These are phyloP conservation scores for Pythium dissimile DNA, from an alignment of 352 stramenopile genomes.

Conservation along the genomic window DNA sequence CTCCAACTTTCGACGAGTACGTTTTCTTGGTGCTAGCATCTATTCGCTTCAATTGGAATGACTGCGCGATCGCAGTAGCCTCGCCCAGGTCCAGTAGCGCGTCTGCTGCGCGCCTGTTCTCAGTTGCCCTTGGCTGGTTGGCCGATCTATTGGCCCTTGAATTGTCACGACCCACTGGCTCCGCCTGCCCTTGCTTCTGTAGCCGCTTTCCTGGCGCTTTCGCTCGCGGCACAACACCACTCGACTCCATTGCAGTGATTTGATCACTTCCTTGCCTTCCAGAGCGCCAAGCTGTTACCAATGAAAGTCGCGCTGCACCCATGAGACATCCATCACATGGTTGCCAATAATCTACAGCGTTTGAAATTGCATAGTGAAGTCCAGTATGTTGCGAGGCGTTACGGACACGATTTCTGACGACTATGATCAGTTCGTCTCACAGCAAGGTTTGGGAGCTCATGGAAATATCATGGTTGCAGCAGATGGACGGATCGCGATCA, in stretches of 20 bases:
- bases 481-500: background rate
- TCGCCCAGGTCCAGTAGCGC: background rate
- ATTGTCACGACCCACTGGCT: too few relatives aligned
- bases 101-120: background rate
- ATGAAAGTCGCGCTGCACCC: background rate
- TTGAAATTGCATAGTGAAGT: background rate
- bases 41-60: background rate
- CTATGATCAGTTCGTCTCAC: background rate
- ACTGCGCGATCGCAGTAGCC: background rate
- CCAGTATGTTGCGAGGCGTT: background rate
- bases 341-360: background rate
- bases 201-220: too few relatives aligned
- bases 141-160: too few relatives aligned
- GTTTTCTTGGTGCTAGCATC: background rate
- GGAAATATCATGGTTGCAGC: background rate
- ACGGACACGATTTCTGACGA: background rate
- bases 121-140: background rate
- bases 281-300: background rate
- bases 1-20: background rate
- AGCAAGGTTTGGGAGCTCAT: background rate
- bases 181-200: too few relatives aligned
- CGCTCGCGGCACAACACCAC: too few relatives aligned
- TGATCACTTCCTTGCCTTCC: too few relatives aligned
- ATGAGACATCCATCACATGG: background rate
- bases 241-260: too few relatives aligned